phyloP scores from a whole-genome alignment of 169 alveolate species.

The Cryptosporidium meleagridis region DNA sequence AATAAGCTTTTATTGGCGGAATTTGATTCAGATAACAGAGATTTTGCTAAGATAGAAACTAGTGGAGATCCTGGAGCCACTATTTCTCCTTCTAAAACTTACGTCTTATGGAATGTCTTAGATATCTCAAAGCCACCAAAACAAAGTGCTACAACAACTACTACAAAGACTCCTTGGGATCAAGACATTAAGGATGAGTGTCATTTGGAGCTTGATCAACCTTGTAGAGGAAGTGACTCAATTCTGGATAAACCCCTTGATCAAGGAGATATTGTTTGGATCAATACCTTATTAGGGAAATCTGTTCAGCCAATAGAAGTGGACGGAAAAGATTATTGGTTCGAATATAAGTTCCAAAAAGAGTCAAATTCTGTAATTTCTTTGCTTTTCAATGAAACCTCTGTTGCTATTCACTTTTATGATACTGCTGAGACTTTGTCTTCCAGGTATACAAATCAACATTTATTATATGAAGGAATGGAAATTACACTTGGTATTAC shows the following conservation, averaged over 20 bases:
- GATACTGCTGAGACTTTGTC: not conserved
- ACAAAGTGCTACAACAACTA: conserved; percentile 41
- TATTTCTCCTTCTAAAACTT: not conserved
- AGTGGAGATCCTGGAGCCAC: not conserved
- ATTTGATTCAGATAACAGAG: not conserved
- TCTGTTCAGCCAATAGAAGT: not conserved
- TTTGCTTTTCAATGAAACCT: conserved; percentile 28
- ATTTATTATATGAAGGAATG: conserved; percentile 15
- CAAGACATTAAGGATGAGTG: conserved; percentile 33
- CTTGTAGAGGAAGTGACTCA: conserved; percentile 21
- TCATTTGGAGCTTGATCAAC: conserved; percentile 6
- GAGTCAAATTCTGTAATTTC: conserved; percentile 17
- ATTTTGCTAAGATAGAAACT: not conserved
- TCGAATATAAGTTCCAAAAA: conserved; percentile 20
- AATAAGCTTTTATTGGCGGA: not conserved
- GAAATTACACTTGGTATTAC: not conserved
- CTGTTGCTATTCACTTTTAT: conserved; percentile 2
- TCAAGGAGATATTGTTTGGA: conserved; percentile 8
- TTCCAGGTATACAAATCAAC: conserved; percentile 2
- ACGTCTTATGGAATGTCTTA: not conserved
- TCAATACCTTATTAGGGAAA: conserved; percentile 4
- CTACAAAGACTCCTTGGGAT: conserved; percentile 55
- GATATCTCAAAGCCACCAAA: not conserved
- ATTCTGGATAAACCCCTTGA: not conserved
- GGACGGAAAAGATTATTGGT: conserved; percentile 16